Base-by-base conservation (phyloP, 225 moss, liverwort and hornwort species). In the Bryum argenteum region DNA sequence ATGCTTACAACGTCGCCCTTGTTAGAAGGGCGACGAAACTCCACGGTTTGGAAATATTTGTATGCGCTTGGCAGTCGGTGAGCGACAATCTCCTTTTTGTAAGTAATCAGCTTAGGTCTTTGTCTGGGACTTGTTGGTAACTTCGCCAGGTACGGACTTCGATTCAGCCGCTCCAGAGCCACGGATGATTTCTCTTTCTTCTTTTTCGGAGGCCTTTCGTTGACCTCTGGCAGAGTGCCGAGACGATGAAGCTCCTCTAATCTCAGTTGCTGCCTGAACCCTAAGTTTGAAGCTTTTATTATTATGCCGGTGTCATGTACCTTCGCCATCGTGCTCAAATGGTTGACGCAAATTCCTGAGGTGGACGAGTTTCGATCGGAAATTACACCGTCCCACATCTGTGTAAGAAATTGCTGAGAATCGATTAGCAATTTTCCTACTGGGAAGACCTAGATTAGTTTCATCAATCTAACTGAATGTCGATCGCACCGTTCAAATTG, bases 121-220 rank as follows among this genome's bases (percentile, higher is more conserved):
- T 37, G 71, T 13, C 58, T 37, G 22, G 68, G 68, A 72, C 76
- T 77, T 42, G 8, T 58, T 52, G 57, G 72, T 22, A 58, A 11
- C 22, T 77, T 76, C 37, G 7, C 24, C 0, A 76, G 52, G 58
- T 77, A 72, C 6, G 76, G 76, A 37, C 76, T 77, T 38, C 23
- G 14, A 56, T 76, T 76, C 8, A 80, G 55, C 38, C 80, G 40
- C 63, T 80, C 76, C 11, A 76, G 22, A 58, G 40, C 76, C 1
- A 48, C 0, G 17, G 71, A 72, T 51, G 44, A 11, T 38, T 76
- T 76, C 1, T 63, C 67, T 52, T 72, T 81, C 45, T 69, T 81
- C 39, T 69, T 77, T 15, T 63, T 12, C 1, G 72, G 52, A 11
- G 16, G 65, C 28, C 12, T 66, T 56, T 56, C 41, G 0, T 52